These are phyloP conservation scores for Mortierella alpina DNA, from an alignment of 192 early-diverging fungal genomes.

Conservation along the genomic window DNA sequence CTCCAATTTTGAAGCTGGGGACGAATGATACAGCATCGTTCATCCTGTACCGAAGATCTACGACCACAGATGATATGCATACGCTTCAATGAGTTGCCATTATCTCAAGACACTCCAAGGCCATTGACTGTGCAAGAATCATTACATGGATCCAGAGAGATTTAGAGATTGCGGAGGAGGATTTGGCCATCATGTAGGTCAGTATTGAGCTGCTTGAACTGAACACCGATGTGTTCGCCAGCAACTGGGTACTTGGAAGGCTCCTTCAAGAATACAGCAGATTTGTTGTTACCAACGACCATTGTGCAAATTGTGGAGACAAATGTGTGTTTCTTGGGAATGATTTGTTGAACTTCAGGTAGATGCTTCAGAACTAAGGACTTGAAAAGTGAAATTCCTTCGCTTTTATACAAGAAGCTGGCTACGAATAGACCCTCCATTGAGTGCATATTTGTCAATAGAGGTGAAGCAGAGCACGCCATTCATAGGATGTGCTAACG, in stretches of 20 bases:
- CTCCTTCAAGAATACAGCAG: slow-evolving; percentile 49
- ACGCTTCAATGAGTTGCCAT: background rate
- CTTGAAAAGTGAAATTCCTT: no score
- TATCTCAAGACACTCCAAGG: no score
- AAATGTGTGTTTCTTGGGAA: no score
- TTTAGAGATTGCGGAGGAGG: slow-evolving; percentile 69
- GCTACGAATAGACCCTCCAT: no score
- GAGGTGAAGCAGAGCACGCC: no score
- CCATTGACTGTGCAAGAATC: no score
- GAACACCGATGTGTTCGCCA: slow-evolving; percentile 63
- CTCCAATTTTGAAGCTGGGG: slow-evolving; percentile 71
- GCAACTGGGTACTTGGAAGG: slow-evolving; percentile 46
- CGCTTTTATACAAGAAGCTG: no score
- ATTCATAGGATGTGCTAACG: no score
- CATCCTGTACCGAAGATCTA: slow-evolving; percentile 65
- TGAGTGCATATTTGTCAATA: no score
- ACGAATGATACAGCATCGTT: slow-evolving; percentile 53
- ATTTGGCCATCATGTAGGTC: slow-evolving; percentile 57
- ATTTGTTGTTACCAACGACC: slow-evolving; percentile 27
- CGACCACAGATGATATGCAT: background rate
- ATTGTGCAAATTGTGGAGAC: no score
- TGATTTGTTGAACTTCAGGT: no score
- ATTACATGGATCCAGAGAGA: slow-evolving; percentile 86
- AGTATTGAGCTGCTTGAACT: slow-evolving; percentile 14
- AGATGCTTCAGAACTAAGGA: no score